Percentiles rank a stretch among this genome's conserved stretches.
phyloP scores from a whole-genome alignment of 75 land plant species.

The Isoetes taiwanensis region DNA sequence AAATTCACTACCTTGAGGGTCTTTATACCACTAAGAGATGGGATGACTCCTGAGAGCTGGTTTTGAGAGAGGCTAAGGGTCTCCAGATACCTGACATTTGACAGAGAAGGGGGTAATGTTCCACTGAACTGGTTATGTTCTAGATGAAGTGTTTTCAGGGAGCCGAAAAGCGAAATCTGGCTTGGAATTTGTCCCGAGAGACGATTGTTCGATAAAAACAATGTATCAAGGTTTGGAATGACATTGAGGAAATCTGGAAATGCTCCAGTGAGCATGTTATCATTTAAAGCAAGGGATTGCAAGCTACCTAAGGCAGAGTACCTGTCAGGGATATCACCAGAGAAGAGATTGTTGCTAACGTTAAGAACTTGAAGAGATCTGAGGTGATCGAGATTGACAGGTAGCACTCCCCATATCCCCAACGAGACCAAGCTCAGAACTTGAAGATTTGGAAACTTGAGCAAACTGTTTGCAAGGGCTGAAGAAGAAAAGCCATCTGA shows the following conservation, averaged over 20 bases:
- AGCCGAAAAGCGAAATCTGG: too few species aligned
- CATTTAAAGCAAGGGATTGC: constrained; percentile 32
- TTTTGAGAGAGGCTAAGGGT: too few species aligned
- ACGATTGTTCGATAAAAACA: constrained; percentile 46
- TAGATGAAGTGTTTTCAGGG: too few species aligned
- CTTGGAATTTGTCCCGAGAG: constrained; percentile 46
- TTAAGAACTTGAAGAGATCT: constrained; percentile 44
- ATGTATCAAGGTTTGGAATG: constrained; percentile 35
- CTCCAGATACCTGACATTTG: too few species aligned
- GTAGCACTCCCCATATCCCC: constrained; percentile 81
- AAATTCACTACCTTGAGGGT: too few species aligned
- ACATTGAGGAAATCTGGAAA: constrained; percentile 40
- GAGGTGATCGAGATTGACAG: constrained; percentile 37
- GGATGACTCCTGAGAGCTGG: too few species aligned
- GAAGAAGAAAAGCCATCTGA: constrained; percentile 46
- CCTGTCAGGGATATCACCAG: constrained; percentile 43
- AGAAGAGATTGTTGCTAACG: constrained; percentile 59
- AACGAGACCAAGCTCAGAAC: constrained; percentile 45
- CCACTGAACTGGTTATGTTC: too few species aligned
- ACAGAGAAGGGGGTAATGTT: too few species aligned
- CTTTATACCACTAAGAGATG: too few species aligned
- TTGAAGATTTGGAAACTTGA: constrained; percentile 39
- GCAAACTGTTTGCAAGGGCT: constrained; percentile 43
- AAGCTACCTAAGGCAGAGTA: constrained; percentile 27
- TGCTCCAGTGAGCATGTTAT: constrained; percentile 50